Percentiles rank a stretch among this genome's conserved stretches.
phyloP scores from a whole-genome alignment of 2,329 filamentous ascomycete genomes.

The Cytospora mali region DNA sequence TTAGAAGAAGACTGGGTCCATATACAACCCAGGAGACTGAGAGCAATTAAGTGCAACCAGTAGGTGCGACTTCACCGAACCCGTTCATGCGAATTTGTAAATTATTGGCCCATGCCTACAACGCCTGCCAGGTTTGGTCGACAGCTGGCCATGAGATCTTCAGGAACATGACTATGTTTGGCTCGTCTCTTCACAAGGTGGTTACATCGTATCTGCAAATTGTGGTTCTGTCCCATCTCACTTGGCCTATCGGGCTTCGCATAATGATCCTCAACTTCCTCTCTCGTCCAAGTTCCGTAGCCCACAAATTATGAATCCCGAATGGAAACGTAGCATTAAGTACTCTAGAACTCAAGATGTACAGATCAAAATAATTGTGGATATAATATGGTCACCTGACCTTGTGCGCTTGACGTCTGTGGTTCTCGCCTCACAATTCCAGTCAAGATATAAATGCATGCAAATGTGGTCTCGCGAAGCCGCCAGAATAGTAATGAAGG shows the following conservation, averaged over 20 bases:
- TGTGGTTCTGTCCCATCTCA: neutral
- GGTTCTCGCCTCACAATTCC: no score
- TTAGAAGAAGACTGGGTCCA: neutral
- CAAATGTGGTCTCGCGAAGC: no score
- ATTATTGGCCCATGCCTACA: neutral
- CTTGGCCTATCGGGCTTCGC: slow-evolving; percentile 3
- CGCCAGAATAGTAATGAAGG: no score
- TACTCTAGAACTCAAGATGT: neutral
- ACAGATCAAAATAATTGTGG: neutral
- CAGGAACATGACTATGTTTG: slow-evolving; percentile 2
- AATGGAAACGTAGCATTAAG: neutral
- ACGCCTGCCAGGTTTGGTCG: slow-evolving; percentile 16
- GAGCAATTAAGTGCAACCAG: no score
- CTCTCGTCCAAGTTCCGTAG: slow-evolving; percentile 6
- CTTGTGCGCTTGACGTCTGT: neutral
- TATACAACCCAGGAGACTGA: no score
- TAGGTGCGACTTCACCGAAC: no score
- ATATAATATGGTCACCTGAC: neutral
- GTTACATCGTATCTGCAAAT: neutral
- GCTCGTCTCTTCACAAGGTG: neutral
- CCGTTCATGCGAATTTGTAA: neutral
- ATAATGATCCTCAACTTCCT: slow-evolving; percentile 17
- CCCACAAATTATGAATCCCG: slow-evolving; percentile 8
- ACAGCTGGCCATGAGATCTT: neutral
- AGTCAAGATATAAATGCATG: no score